A percentile compares a stretch with the other conserved stretches of the same genome.
These are phyloP conservation scores for Skeletonema potamos DNA, from an alignment of 108 stramenopile genomes.

Conservation along the genomic window DNA sequence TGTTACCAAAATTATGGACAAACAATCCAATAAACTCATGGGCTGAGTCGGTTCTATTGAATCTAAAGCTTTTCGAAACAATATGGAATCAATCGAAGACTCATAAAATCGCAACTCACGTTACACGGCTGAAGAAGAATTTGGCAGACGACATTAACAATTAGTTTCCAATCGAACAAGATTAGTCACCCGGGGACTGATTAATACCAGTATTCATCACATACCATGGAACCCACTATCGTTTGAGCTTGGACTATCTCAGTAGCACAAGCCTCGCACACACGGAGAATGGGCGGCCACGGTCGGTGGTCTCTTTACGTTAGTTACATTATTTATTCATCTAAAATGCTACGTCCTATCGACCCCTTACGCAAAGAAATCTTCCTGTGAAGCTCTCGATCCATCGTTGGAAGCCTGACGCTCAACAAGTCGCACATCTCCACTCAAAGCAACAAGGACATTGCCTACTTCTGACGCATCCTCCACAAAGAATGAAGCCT, in stretches of 20 bases:
- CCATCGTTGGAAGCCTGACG: slow-evolving; percentile 14
- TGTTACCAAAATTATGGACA: slow-evolving; percentile 17
- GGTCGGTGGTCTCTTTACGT: too few species aligned
- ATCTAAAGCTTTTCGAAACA: slow-evolving; percentile 39
- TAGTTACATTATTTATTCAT: too few species aligned
- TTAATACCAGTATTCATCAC: too few species aligned
- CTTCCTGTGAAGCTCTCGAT: slow-evolving; percentile 12
- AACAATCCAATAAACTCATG: slow-evolving; percentile 12
- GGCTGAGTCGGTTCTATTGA: slow-evolving; percentile 48
- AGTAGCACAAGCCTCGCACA: too few species aligned
- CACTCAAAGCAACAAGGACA: slow-evolving; percentile 58
- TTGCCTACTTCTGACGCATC: slow-evolving; percentile 79
- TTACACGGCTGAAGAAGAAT: slow-evolving; percentile 20
- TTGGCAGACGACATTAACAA: background rate
- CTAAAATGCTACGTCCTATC: too few species aligned
- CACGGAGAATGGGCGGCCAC: too few species aligned
- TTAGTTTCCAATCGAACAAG: background rate
- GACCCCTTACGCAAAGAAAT: slow-evolving; percentile 27
- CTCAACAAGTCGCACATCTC: slow-evolving; percentile 20
- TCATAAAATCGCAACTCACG: slow-evolving; percentile 26
- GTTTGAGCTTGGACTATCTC: too few species aligned
- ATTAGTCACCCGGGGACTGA: too few species aligned
- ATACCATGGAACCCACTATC: too few species aligned
- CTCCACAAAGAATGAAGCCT: slow-evolving; percentile 82
- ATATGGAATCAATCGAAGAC: slow-evolving; percentile 8